Evolutionary conservation across 2,329 filamentous ascomycete species (phyloP).

Genomic region (Diaporthe sp.): DNA sequence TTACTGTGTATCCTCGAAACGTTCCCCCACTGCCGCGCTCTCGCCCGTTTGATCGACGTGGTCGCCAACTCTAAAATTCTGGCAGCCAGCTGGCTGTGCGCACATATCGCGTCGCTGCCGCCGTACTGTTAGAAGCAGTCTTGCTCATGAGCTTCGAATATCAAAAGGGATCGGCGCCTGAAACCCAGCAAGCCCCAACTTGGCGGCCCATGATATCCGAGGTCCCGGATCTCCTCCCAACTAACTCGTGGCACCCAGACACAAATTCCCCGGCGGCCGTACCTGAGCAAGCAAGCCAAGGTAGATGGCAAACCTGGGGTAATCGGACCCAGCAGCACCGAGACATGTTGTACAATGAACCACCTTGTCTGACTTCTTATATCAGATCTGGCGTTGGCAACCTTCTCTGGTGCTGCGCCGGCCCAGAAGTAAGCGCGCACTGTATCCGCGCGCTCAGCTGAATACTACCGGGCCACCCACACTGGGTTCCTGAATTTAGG

Average conservation of each 20-base stretch:
- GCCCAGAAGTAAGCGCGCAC: slow-evolving; percentile 1
- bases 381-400: neutral
- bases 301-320: neutral
- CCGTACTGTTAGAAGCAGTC: neutral
- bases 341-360: neutral
- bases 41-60: slow-evolving; percentile 22
- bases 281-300: neutral
- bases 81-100: slow-evolving; percentile 10
- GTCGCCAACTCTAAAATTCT: slow-evolving; percentile 17
- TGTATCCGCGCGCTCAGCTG: slow-evolving; percentile 11
- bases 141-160: neutral
- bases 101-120: neutral
- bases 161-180: slow-evolving; percentile 17
- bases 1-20: neutral
- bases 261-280: neutral
- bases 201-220: slow-evolving; percentile 7
- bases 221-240: neutral
- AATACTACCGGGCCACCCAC: slow-evolving; percentile 2
- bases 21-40: slow-evolving; percentile 12
- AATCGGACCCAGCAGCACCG: neutral
- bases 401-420: neutral
- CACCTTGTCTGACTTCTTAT: neutral
- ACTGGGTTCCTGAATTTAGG: slow-evolving; percentile 34
- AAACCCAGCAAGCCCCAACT: slow-evolving; percentile 15
- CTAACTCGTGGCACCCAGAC: neutral